phyloP scores from a whole-genome alignment of 305 asterid genomes.

The Fraxinus paxiana region DNA sequence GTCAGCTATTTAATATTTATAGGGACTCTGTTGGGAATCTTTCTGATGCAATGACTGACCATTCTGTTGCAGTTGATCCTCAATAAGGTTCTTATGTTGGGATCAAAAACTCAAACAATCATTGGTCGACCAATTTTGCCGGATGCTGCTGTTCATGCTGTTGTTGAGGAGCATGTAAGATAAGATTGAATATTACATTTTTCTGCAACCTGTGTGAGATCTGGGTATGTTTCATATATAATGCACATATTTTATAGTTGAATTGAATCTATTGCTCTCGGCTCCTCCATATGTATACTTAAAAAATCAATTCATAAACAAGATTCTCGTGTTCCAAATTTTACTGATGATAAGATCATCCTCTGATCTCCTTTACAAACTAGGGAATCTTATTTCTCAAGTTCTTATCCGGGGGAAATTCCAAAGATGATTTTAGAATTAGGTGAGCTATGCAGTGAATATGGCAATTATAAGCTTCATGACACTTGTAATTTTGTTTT shows the following conservation, averaged over 20 bases:
- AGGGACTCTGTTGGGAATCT: constrained; percentile 15
- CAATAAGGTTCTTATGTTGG: constrained; percentile 85
- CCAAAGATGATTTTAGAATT: background rate
- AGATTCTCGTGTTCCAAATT: background rate
- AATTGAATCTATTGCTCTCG: constrained; percentile 2
- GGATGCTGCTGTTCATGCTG: constrained; percentile 88
- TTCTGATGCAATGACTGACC: constrained; percentile 9
- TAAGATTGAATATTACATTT: constrained; percentile 10
- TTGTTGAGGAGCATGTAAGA: constrained; percentile 98
- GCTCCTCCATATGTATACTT: constrained; percentile 3
- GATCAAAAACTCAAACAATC: constrained; percentile 66
- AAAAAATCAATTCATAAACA: background rate
- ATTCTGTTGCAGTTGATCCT: constrained; percentile 61
- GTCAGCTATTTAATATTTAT: constrained; percentile 4
- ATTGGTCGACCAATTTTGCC: constrained; percentile 93
- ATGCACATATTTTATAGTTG: constrained; percentile 1
- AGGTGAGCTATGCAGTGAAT: background rate
- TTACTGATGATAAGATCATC: background rate
- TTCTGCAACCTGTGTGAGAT: constrained; percentile 2
- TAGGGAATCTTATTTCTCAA: background rate
- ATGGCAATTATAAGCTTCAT: background rate
- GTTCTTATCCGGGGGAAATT: background rate
- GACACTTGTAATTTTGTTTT: background rate
- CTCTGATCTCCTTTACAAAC: background rate
- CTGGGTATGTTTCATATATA: background rate